Conservation (phyloP, 2,329 filamentous ascomycete genomes). For the Ophiognomonia clavigignenti-juglandacearum region DNA sequence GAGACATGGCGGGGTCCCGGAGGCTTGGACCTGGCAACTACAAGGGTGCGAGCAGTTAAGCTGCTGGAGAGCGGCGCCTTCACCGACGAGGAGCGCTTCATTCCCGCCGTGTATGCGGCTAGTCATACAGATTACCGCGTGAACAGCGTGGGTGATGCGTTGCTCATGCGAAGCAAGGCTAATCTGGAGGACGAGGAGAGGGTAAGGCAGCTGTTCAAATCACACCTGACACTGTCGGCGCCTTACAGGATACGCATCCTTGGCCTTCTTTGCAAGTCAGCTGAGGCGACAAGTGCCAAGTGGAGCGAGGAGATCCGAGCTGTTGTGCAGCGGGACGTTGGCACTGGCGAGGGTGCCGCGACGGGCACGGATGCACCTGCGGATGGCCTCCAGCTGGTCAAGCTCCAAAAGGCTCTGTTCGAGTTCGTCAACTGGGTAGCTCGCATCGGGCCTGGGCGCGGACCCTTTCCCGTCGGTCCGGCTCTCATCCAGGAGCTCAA, state of each 20-base stretch:
- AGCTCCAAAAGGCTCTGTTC: slow-evolving; percentile 78
- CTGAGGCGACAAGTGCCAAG: slow-evolving; percentile 53
- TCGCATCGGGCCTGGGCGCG: slow-evolving; percentile 56
- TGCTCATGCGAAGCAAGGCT: slow-evolving; percentile 73
- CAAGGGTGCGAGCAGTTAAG: slow-evolving; percentile 63
- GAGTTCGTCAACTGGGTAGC: slow-evolving; percentile 85
- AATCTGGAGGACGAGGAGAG: slow-evolving; percentile 65
- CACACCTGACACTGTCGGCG: slow-evolving; percentile 70
- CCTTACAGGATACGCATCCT: slow-evolving; percentile 76
- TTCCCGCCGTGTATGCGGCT: slow-evolving; percentile 78
- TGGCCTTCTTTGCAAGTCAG: slow-evolving; percentile 70
- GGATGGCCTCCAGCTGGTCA: slow-evolving; percentile 67
- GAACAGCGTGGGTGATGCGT: slow-evolving; percentile 79
- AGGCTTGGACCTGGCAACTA: slow-evolving; percentile 63
- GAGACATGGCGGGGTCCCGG: slow-evolving; percentile 49
- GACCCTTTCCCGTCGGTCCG: slow-evolving; percentile 62
- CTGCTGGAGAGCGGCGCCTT: slow-evolving; percentile 85
- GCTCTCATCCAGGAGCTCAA: slow-evolving; percentile 65
- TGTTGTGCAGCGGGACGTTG: slow-evolving; percentile 63
- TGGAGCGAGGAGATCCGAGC: slow-evolving; percentile 64
- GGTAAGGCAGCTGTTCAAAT: slow-evolving; percentile 61
- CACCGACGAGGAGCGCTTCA: slow-evolving; percentile 73
- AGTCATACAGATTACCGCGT: slow-evolving; percentile 78
- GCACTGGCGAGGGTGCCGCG: slow-evolving; percentile 23
- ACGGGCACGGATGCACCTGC: slow-evolving; percentile 18